These are phyloP conservation scores for Cadophora sp. DNA, from an alignment of 2,329 filamentous ascomycete species.

Conservation along the genomic window DNA sequence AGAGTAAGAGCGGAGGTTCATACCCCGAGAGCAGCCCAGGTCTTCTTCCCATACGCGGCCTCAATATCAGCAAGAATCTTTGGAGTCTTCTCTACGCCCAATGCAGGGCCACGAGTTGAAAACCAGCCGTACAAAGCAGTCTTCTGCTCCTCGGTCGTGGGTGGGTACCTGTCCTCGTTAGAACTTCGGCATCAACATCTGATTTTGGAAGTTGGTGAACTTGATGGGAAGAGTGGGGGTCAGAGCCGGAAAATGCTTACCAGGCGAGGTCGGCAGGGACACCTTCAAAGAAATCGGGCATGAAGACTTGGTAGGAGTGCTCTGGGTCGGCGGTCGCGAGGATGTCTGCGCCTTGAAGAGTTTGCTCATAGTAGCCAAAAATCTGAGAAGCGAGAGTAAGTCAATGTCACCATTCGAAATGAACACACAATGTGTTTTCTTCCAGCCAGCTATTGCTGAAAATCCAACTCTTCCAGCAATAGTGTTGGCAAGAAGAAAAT, in stretches of 20 bases:
- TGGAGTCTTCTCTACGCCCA: slow-evolving; percentile 55
- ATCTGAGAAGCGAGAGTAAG: slow-evolving; percentile 46
- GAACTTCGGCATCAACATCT: neutral
- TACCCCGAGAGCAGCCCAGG: slow-evolving; percentile 39
- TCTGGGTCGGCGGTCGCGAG: slow-evolving; percentile 52
- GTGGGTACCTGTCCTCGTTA: slow-evolving; percentile 25
- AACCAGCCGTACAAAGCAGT: slow-evolving; percentile 25
- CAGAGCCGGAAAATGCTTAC: slow-evolving; percentile 56
- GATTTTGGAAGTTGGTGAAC: neutral
- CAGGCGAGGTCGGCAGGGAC: slow-evolving; percentile 51
- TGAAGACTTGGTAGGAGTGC: slow-evolving; percentile 77
- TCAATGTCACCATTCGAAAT: neutral
- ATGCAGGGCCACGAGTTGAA: slow-evolving; percentile 31
- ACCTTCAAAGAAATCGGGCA: slow-evolving; percentile 90
- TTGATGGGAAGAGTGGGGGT: neutral
- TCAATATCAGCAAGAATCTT: slow-evolving; percentile 54
- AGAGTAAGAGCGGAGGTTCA: neutral
- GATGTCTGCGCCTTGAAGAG: slow-evolving; percentile 72
- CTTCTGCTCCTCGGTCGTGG: slow-evolving; percentile 26
- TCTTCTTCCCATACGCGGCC: slow-evolving; percentile 59
- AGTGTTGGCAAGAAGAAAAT: neutral
- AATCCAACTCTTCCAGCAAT: neutral
- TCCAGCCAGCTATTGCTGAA: too few species aligned
- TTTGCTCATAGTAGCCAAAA: slow-evolving; percentile 74
- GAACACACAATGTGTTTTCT: neutral